These are phyloP conservation scores for Fusarium musae DNA, from an alignment of 2,329 filamentous ascomycete genomes.

Conservation along the genomic window DNA sequence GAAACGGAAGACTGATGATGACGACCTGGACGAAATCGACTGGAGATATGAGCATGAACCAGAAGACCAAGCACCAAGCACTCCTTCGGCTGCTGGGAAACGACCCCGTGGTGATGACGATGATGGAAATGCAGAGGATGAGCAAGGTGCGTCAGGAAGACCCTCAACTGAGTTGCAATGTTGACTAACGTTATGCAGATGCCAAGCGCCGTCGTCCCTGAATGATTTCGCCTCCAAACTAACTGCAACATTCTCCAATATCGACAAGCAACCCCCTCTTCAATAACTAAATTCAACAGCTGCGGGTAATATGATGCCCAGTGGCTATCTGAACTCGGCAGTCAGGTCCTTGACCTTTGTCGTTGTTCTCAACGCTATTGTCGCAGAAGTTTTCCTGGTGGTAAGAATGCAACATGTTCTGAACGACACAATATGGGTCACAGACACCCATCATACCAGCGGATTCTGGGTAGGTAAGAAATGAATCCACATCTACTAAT, in stretches of 20 bases:
- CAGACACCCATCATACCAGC: background rate
- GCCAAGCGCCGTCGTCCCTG: slow-evolving; percentile 63
- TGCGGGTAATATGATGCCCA: slow-evolving; percentile 10
- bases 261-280: slow-evolving; percentile 8
- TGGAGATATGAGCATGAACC: slow-evolving; percentile 46
- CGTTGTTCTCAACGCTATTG: slow-evolving; percentile 3
- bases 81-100: slow-evolving; percentile 41
- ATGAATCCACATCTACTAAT: slow-evolving; percentile 29
- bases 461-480: slow-evolving; percentile 30
- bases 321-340: background rate
- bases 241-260: slow-evolving; percentile 26
- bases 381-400: slow-evolving; percentile 29
- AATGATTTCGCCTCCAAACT: slow-evolving; percentile 31
- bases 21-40: slow-evolving; percentile 46
- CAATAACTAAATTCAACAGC: slow-evolving; percentile 14
- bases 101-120: slow-evolving; percentile 46
- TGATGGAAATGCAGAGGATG: slow-evolving; percentile 48
- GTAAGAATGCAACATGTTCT: slow-evolving; percentile 36
- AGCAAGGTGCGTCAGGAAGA: slow-evolving; percentile 44
- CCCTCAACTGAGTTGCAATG: background rate
- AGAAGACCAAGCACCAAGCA: slow-evolving; percentile 33
- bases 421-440: slow-evolving; percentile 9
- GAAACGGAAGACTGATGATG: slow-evolving; percentile 23
- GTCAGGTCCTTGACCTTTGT: background rate
- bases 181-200: slow-evolving; percentile 53